Conservation (phyloP, 169 alveolate species). For the Eimeria necatrix region DNA sequence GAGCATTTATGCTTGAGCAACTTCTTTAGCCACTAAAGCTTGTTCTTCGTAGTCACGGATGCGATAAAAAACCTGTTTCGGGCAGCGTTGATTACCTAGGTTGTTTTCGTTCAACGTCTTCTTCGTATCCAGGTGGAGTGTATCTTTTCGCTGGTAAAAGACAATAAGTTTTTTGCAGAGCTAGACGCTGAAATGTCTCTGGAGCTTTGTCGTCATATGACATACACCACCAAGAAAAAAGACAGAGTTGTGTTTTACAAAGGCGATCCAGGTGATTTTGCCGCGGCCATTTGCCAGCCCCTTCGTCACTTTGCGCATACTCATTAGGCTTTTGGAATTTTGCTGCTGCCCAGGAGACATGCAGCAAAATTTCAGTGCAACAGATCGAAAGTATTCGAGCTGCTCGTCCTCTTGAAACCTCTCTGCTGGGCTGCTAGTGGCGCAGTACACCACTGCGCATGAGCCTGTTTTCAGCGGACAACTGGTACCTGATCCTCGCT, state of each 20-base stretch:
- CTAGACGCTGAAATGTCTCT: constrained; percentile 68
- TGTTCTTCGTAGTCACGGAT: too few relatives aligned
- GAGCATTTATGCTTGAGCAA: too few relatives aligned
- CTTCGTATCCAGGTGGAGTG: constrained; percentile 49
- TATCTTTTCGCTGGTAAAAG: constrained; percentile 55
- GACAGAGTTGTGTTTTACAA: constrained; percentile 72
- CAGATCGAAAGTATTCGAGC: background rate
- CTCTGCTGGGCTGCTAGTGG: background rate
- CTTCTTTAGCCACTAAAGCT: too few relatives aligned
- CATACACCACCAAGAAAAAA: constrained; percentile 44
- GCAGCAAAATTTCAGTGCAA: background rate
- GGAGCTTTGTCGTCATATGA: constrained; percentile 80
- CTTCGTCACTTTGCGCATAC: background rate
- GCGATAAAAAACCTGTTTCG: too few relatives aligned
- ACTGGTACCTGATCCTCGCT: constrained; percentile 73
- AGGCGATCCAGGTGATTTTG: constrained; percentile 61
- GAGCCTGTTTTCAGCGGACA: constrained; percentile 58
- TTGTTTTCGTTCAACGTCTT: background rate
- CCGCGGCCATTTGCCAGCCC: too few relatives aligned
- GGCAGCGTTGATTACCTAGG: too few relatives aligned
- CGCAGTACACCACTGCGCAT: background rate
- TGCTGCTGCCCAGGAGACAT: too few relatives aligned
- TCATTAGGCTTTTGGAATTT: background rate
- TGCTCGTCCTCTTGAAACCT: background rate
- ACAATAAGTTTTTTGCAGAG: constrained; percentile 68